Evolutionary conservation across 2,329 filamentous ascomycete species (phyloP).

Genomic region (Microsporum ferrugineum): DNA sequence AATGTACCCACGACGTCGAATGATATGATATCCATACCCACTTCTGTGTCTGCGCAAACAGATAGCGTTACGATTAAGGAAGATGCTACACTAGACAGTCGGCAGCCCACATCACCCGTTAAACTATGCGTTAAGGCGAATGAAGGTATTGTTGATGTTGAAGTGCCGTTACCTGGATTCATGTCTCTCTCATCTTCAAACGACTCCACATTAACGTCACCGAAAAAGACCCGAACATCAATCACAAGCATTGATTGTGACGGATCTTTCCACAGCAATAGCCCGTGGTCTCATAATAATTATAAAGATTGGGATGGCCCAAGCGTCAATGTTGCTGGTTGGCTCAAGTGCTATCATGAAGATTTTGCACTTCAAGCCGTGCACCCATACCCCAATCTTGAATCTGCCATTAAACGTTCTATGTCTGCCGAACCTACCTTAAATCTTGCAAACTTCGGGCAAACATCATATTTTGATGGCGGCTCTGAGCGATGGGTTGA

Average conservation of each 20-base stretch:
- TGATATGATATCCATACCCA: constrained; percentile 2
- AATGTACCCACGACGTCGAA: background rate
- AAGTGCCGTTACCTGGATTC: constrained; percentile 45
- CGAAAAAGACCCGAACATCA: constrained; percentile 36
- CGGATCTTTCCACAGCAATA: constrained; percentile 31
- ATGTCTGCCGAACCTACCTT: constrained; percentile 46
- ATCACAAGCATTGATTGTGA: constrained; percentile 42
- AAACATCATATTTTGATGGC: constrained; percentile 22
- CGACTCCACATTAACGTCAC: constrained; percentile 36
- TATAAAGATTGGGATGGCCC: constrained; percentile 34
- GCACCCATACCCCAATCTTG: constrained; percentile 41
- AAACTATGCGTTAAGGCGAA: constrained; percentile 43
- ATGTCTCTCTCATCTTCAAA: constrained; percentile 36
- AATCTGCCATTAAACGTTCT: constrained; percentile 44
- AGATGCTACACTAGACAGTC: background rate
- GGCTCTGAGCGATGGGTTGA: constrained; percentile 42
- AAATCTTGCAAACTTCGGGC: constrained; percentile 21
- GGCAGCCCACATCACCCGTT: constrained; percentile 35
- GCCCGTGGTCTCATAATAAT: constrained; percentile 24
- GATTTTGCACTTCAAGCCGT: constrained; percentile 51
- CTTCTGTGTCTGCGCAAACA: background rate
- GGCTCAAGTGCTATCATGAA: constrained; percentile 46
- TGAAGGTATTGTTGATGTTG: constrained; percentile 51
- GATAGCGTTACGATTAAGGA: background rate
- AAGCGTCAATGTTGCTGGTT: constrained; percentile 47